Evolutionary conservation across 2,329 filamentous ascomycete species (phyloP), one percentile per base, ranked within the genome.

Genomic region (Sarocladium oryzae): DNA sequence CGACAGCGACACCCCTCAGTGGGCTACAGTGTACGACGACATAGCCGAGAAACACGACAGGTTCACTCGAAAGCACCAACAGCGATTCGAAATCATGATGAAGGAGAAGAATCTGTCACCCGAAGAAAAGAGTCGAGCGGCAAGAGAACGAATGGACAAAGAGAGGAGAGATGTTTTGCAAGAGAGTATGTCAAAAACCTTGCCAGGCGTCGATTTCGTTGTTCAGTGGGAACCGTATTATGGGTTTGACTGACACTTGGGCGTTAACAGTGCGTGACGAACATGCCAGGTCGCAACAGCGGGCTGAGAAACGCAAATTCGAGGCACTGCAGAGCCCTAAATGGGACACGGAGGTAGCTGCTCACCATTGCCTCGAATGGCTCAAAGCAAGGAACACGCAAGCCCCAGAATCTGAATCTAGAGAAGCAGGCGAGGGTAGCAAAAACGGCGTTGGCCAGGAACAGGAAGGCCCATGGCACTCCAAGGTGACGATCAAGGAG

Each of bases 281-380:
- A 9, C 58, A 61, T 53, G 69, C 70, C 18, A 57, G 60, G 1
- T 63, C 72, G 2, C 60, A 57, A 8, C 68, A 77, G 55, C 67
- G 72, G n/a, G 66, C 62, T 6, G 74, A 78, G 18, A 63, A 67
- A n/a, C 69, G 72, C 18, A 60, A 66, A 41, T 63, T 71, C 54
- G 77, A 80, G 58, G 77, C 77, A 4, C 58, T 80, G 15, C 75
- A 78, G 53, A 78, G 74, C 50, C 72, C 75, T 11, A 75, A 73
- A 54, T 81, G 77, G 78, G 72, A 74, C 51, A 66, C 68, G 7
- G 68, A 67, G 51, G 66, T 72, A 3, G 70, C 76, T 2, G 76
- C 73, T 1, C 66, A 71, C 20, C 69, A 75, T 52, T 61, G 60
- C 26, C 64, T 79, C 2, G 54, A 55, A 3, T 79, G 74, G 74